These are phyloP conservation scores for Diversispora epigaea DNA, from an alignment of 192 early-diverging fungal species.

Conservation along the genomic window DNA sequence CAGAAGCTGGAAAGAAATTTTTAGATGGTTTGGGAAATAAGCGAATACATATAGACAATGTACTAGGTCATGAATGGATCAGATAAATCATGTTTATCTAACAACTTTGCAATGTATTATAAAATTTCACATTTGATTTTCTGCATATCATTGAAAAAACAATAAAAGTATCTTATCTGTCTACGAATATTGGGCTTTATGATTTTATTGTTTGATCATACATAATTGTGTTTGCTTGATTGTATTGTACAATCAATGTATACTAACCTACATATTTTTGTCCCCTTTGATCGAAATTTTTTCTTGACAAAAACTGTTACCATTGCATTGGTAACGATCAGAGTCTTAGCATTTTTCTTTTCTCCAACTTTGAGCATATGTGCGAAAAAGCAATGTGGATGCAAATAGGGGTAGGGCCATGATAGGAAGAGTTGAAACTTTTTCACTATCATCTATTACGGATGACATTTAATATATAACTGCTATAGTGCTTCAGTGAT, in stretches of 20 bases:
- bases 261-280: too few species aligned
- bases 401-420: background rate
- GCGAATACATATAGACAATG: background rate
- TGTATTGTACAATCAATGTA: too few species aligned
- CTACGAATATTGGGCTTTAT: background rate
- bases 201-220: too few species aligned
- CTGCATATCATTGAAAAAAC: too few species aligned
- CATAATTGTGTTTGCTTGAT: too few species aligned
- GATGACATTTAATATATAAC: slow-evolving; percentile 5
- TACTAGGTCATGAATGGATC: slow-evolving; percentile 22
- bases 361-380: too few species aligned
- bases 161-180: slow-evolving; percentile 21
- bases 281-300: too few species aligned
- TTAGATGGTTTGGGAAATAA: slow-evolving; percentile 24
- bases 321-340: too few species aligned
- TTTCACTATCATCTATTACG: slow-evolving; percentile 8
- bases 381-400: slow-evolving; percentile 3
- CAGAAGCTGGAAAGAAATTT: slow-evolving; percentile 19
- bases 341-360: too few species aligned
- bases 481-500: background rate
- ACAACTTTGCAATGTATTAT: background rate
- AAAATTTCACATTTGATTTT: too few species aligned
- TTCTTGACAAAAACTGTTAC: too few species aligned
- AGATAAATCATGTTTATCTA: slow-evolving; percentile 24
- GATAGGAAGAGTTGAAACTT: slow-evolving; percentile 4